Conservation (phyloP, 148 eudicot genomes). For the Rhododendron ferrugineum region DNA sequence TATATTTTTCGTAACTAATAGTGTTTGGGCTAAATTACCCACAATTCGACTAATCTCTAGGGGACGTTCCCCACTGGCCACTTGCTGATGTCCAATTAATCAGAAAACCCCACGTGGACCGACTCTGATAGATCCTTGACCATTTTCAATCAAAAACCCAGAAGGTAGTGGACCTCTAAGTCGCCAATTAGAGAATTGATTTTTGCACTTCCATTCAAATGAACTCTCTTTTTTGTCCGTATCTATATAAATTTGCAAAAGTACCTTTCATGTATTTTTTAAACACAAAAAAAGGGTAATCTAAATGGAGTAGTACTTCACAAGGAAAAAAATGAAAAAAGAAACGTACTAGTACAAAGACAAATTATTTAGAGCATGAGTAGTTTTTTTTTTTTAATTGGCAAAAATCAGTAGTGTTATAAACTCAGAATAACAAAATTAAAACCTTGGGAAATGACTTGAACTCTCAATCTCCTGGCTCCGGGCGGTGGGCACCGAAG, state of each 20-base stretch:
- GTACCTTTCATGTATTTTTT: too few relatives aligned
- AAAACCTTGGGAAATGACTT: too few relatives aligned
- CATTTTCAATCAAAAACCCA: background rate
- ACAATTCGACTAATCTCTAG: background rate
- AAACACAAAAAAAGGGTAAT: background rate
- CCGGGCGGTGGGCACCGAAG: too few relatives aligned
- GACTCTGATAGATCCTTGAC: background rate
- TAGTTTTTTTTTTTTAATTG: too few relatives aligned
- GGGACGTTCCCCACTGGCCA: background rate
- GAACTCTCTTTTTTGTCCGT: background rate
- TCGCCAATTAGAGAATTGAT: background rate
- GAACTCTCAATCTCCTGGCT: too few relatives aligned
- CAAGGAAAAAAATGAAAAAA: too few relatives aligned
- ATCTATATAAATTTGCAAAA: background rate
- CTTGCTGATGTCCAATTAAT: background rate
- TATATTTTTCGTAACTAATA: too few relatives aligned
- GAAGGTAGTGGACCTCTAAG: background rate
- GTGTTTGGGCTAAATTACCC: background rate
- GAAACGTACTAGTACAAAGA: too few relatives aligned
- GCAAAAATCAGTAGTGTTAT: too few relatives aligned
- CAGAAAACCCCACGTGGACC: background rate
- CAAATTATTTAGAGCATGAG: too few relatives aligned
- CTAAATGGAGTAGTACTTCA: background rate
- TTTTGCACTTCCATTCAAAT: background rate
- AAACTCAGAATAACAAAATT: too few relatives aligned